phyloP scores from a whole-genome alignment of 2,329 filamentous ascomycete species.

The Xylariaceae sp. region DNA sequence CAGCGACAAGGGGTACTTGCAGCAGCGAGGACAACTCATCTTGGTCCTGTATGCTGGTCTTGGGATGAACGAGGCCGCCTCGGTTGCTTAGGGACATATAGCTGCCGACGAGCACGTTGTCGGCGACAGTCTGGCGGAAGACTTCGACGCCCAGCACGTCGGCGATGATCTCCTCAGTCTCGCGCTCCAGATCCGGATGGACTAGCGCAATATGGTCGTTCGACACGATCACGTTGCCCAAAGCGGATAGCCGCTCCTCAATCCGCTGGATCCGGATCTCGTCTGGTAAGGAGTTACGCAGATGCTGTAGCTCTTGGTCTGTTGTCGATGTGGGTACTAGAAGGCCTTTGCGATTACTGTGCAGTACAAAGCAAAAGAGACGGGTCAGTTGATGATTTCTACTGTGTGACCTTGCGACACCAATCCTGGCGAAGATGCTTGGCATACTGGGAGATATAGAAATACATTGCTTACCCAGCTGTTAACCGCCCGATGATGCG shows the following conservation, averaged over 20 bases:
- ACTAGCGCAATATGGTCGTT: constrained; percentile 98
- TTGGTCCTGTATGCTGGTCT: constrained; percentile 96
- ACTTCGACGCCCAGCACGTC: constrained; percentile 91
- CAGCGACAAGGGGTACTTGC: constrained; percentile 94
- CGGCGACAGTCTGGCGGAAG: constrained; percentile 92
- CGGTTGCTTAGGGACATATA: constrained; percentile 98
- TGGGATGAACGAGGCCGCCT: constrained; percentile 95
- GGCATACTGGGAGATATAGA: background rate
- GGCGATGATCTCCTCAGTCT: constrained; percentile 98
- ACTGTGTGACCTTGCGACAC: background rate
- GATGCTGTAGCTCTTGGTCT: constrained; percentile 96
- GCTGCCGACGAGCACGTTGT: constrained; percentile 93
- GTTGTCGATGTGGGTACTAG: constrained; percentile 95
- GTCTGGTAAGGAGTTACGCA: constrained; percentile 94
- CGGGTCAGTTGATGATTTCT: constrained; percentile 11
- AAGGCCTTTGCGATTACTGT: constrained; percentile 91
- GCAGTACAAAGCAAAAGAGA: background rate
- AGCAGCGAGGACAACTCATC: constrained; percentile 93
- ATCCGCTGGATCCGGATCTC: constrained; percentile 93
- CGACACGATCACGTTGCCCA: constrained; percentile 95
- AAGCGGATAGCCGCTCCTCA: constrained; percentile 92
- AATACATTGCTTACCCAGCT: constrained; percentile 70
- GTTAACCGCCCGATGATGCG: constrained; percentile 96
- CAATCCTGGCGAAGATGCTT: constrained; percentile 2
- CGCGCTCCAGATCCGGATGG: constrained; percentile 94